These are phyloP conservation scores for Rickenella mellea DNA, from an alignment of 768 basidiomycete genomes.

Conservation along the genomic window DNA sequence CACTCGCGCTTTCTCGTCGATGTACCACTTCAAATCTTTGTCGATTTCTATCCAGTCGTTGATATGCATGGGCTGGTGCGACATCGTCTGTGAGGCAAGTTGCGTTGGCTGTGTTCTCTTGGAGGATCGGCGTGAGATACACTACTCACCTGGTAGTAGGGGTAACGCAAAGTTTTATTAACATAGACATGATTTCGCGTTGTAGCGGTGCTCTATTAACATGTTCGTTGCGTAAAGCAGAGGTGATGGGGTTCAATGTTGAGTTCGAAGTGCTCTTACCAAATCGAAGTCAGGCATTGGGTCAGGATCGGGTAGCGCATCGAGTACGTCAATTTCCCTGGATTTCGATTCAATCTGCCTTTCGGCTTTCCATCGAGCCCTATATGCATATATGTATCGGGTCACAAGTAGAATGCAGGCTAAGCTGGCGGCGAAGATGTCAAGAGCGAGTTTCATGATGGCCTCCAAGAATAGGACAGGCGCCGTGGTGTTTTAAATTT, in stretches of 20 bases:
- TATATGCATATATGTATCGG: too few relatives aligned
- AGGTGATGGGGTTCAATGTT: not conserved
- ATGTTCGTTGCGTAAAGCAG: not conserved
- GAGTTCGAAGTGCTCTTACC: not conserved
- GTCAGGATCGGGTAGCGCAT: conserved; percentile 1
- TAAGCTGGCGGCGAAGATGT: too few relatives aligned
- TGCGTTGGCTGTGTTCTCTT: not conserved
- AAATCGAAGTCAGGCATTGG: conserved; percentile 1
- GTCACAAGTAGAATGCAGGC: too few relatives aligned
- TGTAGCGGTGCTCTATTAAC: not conserved
- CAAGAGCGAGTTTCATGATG: too few relatives aligned
- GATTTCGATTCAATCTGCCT: too few relatives aligned
- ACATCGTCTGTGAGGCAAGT: conserved; percentile 15
- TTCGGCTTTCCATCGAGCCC: too few relatives aligned
- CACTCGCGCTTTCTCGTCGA: conserved; percentile 20
- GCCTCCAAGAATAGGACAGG: too few relatives aligned
- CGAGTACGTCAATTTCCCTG: too few relatives aligned
- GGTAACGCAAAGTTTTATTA: conserved; percentile 2
- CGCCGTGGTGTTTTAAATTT: too few relatives aligned
- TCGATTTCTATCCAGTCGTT: conserved; percentile 30
- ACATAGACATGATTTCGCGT: conserved; percentile 4
- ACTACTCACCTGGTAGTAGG: conserved; percentile 2
- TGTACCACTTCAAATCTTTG: conserved; percentile 22
- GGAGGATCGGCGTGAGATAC: not conserved
- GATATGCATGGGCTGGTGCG: conserved; percentile 26